These are phyloP conservation scores for Coccomyxa subellipsoidea DNA, from an alignment of 163 green algal species.

Conservation along the genomic window DNA sequence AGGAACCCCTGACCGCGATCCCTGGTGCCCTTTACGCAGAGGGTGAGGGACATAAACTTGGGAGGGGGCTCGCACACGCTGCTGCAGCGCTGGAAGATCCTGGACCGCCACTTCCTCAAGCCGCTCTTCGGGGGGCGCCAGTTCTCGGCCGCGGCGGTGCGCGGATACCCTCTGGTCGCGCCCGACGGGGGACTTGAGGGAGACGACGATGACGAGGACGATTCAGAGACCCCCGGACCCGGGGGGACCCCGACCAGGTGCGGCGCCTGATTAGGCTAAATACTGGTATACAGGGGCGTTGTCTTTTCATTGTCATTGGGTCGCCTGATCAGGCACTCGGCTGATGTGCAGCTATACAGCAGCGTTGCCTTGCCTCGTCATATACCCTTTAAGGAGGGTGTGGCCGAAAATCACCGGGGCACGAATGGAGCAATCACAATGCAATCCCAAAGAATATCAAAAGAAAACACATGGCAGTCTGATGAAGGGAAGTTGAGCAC, in stretches of 20 bases:
- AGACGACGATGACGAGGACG: background rate
- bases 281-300: too few relatives aligned
- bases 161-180: background rate
- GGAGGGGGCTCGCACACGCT: background rate
- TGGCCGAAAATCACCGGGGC: too few relatives aligned
- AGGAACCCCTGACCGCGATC: background rate
- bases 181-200: background rate
- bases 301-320: too few relatives aligned
- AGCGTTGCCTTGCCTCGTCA: too few relatives aligned
- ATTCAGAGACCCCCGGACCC: background rate
- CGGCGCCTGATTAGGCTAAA: background rate
- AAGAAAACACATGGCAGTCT: too few relatives aligned
- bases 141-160: background rate
- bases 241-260: background rate
- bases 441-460: too few relatives aligned
- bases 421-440: too few relatives aligned
- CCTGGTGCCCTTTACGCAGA: background rate
- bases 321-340: too few relatives aligned
- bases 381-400: too few relatives aligned
- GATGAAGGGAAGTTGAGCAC: too few relatives aligned
- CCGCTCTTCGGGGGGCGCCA: conserved; percentile 51
- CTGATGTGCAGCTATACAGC: too few relatives aligned
- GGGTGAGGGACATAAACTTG: background rate
- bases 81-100: conserved; percentile 12
- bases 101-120: conserved; percentile 48